phyloP scores from a whole-genome alignment of 1,139 yeast species.

The Geotrichum fermentans region DNA sequence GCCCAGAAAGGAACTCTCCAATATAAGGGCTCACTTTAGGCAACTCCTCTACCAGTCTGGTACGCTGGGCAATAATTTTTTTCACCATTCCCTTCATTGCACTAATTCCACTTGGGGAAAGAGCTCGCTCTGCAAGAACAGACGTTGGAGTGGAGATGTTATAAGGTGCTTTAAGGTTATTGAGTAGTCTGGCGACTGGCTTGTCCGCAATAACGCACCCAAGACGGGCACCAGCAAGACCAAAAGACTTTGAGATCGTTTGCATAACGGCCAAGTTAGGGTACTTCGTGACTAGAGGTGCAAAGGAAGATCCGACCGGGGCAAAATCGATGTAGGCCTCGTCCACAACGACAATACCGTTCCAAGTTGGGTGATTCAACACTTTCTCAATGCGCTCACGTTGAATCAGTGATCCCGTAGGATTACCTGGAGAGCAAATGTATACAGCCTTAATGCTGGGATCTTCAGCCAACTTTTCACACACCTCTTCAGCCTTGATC shows the following conservation, averaged over 20 bases:
- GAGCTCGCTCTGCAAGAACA: conserved; percentile 68
- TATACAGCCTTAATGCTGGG: conserved; percentile 65
- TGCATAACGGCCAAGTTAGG: conserved; percentile 86
- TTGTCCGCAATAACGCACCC: conserved; percentile 70
- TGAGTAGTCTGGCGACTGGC: conserved; percentile 60
- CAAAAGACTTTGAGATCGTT: conserved; percentile 90
- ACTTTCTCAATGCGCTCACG: conserved; percentile 48
- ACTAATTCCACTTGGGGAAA: conserved; percentile 52
- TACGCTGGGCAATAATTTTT: conserved; percentile 53
- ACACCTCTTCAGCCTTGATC: conserved; percentile 54
- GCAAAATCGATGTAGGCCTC: conserved; percentile 94
- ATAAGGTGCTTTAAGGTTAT: conserved; percentile 93
- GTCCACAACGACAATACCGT: conserved; percentile 81
- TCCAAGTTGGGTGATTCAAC: conserved; percentile 53
- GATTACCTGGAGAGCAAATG: conserved; percentile 98
- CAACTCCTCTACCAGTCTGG: conserved; percentile 48
- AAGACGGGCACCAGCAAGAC: conserved; percentile 87
- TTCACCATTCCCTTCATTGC: conserved; percentile 55
- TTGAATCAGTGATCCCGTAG: conserved; percentile 69
- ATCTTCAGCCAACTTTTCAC: conserved; percentile 51
- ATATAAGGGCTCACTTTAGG: conserved; percentile 52
- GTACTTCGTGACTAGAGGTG: conserved; percentile 76
- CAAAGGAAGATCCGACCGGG: conserved; percentile 58
- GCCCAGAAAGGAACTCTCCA: conserved; percentile 78
- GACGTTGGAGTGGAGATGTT: conserved; percentile 83